Evolutionary conservation across 805 yeast species (phyloP).

Genomic region (Huiozyma sinensis): DNA sequence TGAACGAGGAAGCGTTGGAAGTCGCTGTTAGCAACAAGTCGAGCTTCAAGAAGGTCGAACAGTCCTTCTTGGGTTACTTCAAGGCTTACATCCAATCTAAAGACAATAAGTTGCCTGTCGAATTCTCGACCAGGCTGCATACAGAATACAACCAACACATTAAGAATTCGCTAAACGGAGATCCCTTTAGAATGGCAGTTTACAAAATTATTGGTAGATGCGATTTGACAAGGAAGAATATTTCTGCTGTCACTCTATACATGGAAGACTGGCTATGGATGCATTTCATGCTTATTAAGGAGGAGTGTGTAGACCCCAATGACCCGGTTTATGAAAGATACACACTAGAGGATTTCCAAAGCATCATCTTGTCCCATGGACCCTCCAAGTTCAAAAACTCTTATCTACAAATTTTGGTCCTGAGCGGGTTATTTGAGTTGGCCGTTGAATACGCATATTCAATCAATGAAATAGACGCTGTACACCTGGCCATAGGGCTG

Average conservation of each 20-base stretch:
- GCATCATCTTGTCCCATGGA: conserved; percentile 61
- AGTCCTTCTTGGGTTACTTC: conserved; percentile 70
- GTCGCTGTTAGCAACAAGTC: conserved; percentile 53
- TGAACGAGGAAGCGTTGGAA: conserved; percentile 64
- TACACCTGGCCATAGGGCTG: conserved; percentile 77
- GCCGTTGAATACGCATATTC: conserved; percentile 52
- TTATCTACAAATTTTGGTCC: conserved; percentile 61
- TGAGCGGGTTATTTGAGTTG: conserved; percentile 71
- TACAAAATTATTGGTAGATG: conserved; percentile 92
- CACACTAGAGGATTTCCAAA: conserved; percentile 63
- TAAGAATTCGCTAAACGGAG: conserved; percentile 55
- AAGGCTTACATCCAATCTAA: conserved; percentile 52
- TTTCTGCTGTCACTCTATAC: conserved; percentile 64
- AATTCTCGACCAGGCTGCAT: conserved; percentile 56
- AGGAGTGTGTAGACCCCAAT: conserved; percentile 31
- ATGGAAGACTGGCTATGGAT: conserved; percentile 97
- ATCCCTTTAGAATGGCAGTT: conserved; percentile 83
- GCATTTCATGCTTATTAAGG: conserved; percentile 68
- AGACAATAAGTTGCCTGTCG: conserved; percentile 49
- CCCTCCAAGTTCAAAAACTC: conserved; percentile 57
- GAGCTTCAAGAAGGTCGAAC: conserved; percentile 74
- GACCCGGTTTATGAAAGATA: conserved; percentile 61
- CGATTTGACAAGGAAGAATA: conserved; percentile 51
- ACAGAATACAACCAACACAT: conserved; percentile 80
- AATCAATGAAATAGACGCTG: conserved; percentile 71